Evolutionary conservation across 2,329 filamentous ascomycete genomes (phyloP).

Genomic region (Apiospora koreana): DNA sequence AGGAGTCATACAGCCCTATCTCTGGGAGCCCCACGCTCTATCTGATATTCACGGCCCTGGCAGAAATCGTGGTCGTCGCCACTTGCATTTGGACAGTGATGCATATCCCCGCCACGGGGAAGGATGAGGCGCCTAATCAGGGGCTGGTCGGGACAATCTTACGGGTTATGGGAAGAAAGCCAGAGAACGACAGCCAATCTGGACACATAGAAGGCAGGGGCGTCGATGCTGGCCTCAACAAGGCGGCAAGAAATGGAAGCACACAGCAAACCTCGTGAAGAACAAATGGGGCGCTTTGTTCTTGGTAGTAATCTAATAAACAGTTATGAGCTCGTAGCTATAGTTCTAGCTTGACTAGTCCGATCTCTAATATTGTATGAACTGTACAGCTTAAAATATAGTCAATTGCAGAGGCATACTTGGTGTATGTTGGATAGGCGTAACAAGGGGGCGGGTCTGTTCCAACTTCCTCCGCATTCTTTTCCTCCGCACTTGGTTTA

Average conservation of each 20-base stretch:
- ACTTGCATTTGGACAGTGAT: constrained; percentile 13
- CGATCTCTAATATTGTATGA: too few relatives aligned
- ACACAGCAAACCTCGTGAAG: background rate
- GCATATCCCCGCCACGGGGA: background rate
- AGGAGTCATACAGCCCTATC: background rate
- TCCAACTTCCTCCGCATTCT: too few relatives aligned
- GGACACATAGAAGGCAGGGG: background rate
- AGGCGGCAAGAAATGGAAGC: background rate
- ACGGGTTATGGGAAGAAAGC: background rate
- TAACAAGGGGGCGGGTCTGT: too few relatives aligned
- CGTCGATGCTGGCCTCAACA: background rate
- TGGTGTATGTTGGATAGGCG: too few relatives aligned
- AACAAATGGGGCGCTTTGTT: background rate
- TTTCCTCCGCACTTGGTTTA: too few relatives aligned
- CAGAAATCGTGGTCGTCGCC: constrained; percentile 19
- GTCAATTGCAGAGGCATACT: too few relatives aligned
- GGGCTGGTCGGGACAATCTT: background rate
- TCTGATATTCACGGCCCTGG: constrained; percentile 7
- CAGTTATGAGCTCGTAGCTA: background rate
- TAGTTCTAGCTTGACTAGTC: background rate
- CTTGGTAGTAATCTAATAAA: too few relatives aligned
- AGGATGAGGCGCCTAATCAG: background rate
- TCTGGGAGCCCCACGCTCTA: background rate
- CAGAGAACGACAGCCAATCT: background rate
- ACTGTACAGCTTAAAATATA: too few relatives aligned